Conservation (phyloP, 1,284 basidiomycete species). For the Papiliotrema fonsecae region DNA sequence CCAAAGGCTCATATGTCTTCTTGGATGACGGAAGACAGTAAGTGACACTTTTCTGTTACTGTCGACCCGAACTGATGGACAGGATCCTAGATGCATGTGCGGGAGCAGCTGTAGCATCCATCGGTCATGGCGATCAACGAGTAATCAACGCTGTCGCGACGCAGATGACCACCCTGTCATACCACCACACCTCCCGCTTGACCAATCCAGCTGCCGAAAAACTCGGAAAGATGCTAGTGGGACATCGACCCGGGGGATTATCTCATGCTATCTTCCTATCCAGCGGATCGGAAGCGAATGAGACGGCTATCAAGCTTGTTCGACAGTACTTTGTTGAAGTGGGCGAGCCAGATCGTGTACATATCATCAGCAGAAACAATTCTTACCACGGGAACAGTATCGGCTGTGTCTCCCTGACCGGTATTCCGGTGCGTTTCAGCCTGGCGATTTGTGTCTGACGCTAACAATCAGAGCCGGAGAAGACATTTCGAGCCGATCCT, state of each 20-base stretch:
- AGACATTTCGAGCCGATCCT: constrained; percentile 21
- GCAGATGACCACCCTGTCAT: constrained; percentile 65
- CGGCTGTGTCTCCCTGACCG: constrained; percentile 37
- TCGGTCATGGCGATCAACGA: constrained; percentile 68
- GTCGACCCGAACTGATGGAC: not conserved
- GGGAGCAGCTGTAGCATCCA: constrained; percentile 74
- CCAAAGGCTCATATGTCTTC: not conserved
- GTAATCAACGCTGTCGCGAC: constrained; percentile 22
- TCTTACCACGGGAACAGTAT: constrained; percentile 83
- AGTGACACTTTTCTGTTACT: not conserved
- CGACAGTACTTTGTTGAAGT: constrained; percentile 62
- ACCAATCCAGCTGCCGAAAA: constrained; percentile 22
- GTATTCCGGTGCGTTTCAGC: constrained; percentile 51
- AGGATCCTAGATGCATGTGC: constrained; percentile 50
- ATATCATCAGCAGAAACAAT: constrained; percentile 72
- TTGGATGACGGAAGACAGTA: not conserved
- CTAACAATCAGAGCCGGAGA: constrained; percentile 13
- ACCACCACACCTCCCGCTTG: constrained; percentile 19
- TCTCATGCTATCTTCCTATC: constrained; percentile 27
- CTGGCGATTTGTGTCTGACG: too few species aligned
- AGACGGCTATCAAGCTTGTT: constrained; percentile 68
- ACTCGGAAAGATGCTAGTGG: constrained; percentile 59
- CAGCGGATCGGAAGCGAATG: constrained; percentile 65
- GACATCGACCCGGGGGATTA: constrained; percentile 32
- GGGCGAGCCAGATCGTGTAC: constrained; percentile 61